A percentile compares a stretch with the other conserved stretches of the same genome.
Conservation (phyloP, 2,329 filamentous ascomycete species). For the Sporothrix schenckii region DNA sequence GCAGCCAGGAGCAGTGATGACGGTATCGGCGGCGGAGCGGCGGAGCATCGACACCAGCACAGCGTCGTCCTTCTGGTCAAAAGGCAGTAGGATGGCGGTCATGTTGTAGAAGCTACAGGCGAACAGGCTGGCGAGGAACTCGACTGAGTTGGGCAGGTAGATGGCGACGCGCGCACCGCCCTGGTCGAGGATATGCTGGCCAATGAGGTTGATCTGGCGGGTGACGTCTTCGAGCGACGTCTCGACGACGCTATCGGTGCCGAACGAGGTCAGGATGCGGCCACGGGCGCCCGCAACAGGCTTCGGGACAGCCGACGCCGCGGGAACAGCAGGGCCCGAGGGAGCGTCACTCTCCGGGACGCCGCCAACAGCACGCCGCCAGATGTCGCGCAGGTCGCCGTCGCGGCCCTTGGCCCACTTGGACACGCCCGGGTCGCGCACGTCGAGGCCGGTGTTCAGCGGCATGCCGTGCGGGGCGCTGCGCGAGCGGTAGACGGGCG, state of each 20-base stretch:
- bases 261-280: conserved; percentile 76
- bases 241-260: conserved; percentile 72
- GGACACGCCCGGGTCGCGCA: conserved; percentile 76
- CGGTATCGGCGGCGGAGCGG: conserved; percentile 73
- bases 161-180: conserved; percentile 78
- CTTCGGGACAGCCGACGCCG: background rate
- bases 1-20: conserved; percentile 84
- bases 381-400: conserved; percentile 89
- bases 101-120: conserved; percentile 89
- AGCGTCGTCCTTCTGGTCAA: conserved; percentile 70
- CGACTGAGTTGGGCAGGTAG: conserved; percentile 90
- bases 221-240: conserved; percentile 74
- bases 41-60: conserved; percentile 70
- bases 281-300: conserved; percentile 49
- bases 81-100: conserved; percentile 82
- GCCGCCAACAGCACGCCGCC: conserved; percentile 72
- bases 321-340: background rate
- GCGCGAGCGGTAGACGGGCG: conserved; percentile 80
- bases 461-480: conserved; percentile 84
- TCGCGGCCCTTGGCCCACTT: conserved; percentile 83
- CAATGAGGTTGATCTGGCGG: conserved; percentile 84
- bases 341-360: conserved; percentile 62
- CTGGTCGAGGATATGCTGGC: conserved; percentile 71
- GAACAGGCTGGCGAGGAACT: conserved; percentile 80
- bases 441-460: conserved; percentile 74